Evolutionary conservation across 1,139 yeast species (phyloP).

Genomic region (Scheffersomyces stambukii): DNA sequence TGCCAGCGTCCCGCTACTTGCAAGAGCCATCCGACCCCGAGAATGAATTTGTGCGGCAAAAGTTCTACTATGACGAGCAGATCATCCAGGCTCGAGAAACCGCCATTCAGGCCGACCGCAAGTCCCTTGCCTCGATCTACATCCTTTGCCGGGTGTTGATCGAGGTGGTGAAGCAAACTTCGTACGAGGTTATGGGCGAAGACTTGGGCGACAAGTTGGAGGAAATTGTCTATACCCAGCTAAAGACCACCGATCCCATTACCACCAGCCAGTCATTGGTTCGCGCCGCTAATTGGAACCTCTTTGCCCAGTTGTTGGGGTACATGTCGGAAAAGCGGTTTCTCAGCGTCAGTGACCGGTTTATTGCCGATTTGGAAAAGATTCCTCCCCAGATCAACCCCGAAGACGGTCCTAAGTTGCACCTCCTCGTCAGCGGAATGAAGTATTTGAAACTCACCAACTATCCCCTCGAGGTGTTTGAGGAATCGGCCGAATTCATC

Average conservation of each 20-base stretch:
- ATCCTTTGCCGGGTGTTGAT: conserved; percentile 90
- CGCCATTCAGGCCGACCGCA: conserved; percentile 81
- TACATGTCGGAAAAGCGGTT: conserved; percentile 84
- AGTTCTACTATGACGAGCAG: conserved; percentile 32
- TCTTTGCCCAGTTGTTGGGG: conserved; percentile 85
- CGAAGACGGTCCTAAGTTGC: conserved; percentile 69
- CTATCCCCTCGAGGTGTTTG: conserved; percentile 84
- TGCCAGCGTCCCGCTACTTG: conserved; percentile 3
- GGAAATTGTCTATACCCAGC: conserved; percentile 88
- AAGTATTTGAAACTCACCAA: conserved; percentile 71
- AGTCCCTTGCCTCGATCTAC: conserved; percentile 80
- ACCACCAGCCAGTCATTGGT: conserved; percentile 60
- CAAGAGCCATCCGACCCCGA: conserved; percentile 6
- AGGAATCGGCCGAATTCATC: conserved; percentile 88
- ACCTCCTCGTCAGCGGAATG: conserved; percentile 87
- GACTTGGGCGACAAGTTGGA: conserved; percentile 83
- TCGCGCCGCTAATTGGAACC: conserved; percentile 89
- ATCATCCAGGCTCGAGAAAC: conserved; percentile 60
- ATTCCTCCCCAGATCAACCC: conserved; percentile 50
- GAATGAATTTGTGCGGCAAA: conserved; percentile 20
- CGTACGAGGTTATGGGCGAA: conserved; percentile 66
- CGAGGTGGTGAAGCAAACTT: conserved; percentile 87
- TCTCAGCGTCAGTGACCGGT: conserved; percentile 84
- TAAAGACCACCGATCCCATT: conserved; percentile 82
- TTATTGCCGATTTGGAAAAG: conserved; percentile 88